Evolutionary conservation across 306 rosid species (phyloP), one percentile per base, ranked within the genome.

Genomic region (Prunus salicina): DNA sequence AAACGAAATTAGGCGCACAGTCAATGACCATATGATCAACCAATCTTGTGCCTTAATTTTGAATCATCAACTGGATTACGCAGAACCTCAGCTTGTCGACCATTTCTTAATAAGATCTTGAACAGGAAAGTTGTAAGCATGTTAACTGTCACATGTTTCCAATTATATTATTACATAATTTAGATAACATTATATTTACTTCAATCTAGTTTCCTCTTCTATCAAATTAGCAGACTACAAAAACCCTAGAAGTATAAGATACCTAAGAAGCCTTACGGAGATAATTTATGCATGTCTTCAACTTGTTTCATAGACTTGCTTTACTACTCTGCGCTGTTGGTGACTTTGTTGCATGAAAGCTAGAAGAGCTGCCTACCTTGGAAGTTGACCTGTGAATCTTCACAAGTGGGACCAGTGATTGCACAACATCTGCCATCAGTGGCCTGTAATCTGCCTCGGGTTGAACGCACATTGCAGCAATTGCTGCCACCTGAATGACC

Each of bases 361-460:
- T 84, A 45, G 91, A 84, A 82, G 78, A 78, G 84, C 79, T 86
- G 20, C 91, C 93, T 18, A 82, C 84, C 83, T 80, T 90, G 25
- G 96, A 85, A 64, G 82, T 75, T 64, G 95, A 58, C 76, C 89
- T 69, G 71, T 83, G 89, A 78, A 82, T 82, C 87, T 84, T 92
- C 75, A 86, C 93, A 66, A 95, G 78, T 1, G 98, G 98, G 69
- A 92, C 96, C 74, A 92, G 78, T 14, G 98, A 95, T 79, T 95
- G 97, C 77, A 95, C 97, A 19, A 95, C 98, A 80, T 95, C 98
- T 7, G 97, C 96, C 98, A 92, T 95, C 74, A 95, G 92, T 2
- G 98, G 98, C 77, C 98, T 86, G 81, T 95, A 95, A 82, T 92
- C 97, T 12, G 96, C 93, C 84, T 92, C 98, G 0, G 96, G 97